These are phyloP conservation scores for Emergomyces pasteurianus DNA, from an alignment of 2,329 filamentous ascomycete genomes.

Conservation along the genomic window DNA sequence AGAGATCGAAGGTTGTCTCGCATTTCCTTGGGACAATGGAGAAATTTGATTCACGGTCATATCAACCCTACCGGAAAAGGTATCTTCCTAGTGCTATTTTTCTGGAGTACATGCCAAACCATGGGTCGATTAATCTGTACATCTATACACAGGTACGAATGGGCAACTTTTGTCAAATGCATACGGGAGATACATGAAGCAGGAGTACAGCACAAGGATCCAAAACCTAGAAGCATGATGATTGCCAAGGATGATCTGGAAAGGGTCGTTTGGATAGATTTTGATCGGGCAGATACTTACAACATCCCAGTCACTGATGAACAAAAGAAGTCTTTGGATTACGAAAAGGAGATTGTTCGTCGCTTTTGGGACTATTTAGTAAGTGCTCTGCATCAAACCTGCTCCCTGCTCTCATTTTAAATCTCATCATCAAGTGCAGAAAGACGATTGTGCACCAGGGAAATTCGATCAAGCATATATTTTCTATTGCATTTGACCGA, in stretches of 20 bases:
- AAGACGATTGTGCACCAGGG: slow-evolving; percentile 2
- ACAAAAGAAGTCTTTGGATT: slow-evolving; percentile 3
- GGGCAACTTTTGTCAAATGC: slow-evolving; percentile 11
- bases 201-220: slow-evolving; percentile 14
- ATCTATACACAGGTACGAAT: slow-evolving; percentile 15
- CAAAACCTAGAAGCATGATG: slow-evolving; percentile 19
- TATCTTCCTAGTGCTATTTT: slow-evolving; percentile 14
- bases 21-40: slow-evolving; percentile 8
- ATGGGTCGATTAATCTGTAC: slow-evolving; percentile 13
- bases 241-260: slow-evolving; percentile 7
- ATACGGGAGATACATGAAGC: slow-evolving; percentile 15
- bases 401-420: neutral
- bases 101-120: slow-evolving; percentile 16
- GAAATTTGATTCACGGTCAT: slow-evolving; percentile 5
- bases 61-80: slow-evolving; percentile 1
- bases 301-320: neutral
- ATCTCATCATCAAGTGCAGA: slow-evolving; percentile 3
- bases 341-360: neutral
- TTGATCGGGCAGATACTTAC: slow-evolving; percentile 4
- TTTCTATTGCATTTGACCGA: neutral
- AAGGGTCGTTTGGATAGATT: slow-evolving; percentile 11
- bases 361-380: neutral
- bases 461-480: neutral
- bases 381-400: slow-evolving; percentile 1
- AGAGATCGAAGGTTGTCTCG: slow-evolving; percentile 5